Evolutionary conservation across 495 filamentous ascomycete genomes (phyloP).

Genomic region (Penicillium chermesinum): DNA sequence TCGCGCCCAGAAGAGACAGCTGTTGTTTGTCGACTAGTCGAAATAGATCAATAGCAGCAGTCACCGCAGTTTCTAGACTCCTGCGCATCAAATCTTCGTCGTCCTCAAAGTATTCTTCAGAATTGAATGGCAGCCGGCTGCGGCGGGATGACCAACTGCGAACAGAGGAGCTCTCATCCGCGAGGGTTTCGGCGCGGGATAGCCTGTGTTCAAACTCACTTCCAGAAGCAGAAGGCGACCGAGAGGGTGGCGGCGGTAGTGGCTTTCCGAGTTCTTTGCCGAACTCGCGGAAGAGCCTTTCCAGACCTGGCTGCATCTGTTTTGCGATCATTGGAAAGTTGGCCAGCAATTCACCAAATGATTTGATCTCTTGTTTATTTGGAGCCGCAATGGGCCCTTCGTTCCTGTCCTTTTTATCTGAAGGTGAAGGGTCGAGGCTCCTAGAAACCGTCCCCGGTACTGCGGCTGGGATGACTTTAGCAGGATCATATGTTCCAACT

Average conservation of each 20-base stretch:
- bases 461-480: conserved; percentile 58
- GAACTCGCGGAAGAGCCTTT: conserved; percentile 87
- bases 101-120: conserved; percentile 60
- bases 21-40: conserved; percentile 94
- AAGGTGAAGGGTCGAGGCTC: conserved; percentile 15
- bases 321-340: conserved; percentile 94
- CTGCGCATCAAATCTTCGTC: conserved; percentile 84
- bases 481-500: conserved; percentile 74
- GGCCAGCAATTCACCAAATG: conserved; percentile 84
- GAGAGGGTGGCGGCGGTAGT: conserved; percentile 69
- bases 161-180: conserved; percentile 32
- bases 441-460: conserved; percentile 40
- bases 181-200: conserved; percentile 19
- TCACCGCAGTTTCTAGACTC: conserved; percentile 85
- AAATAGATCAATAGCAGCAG: conserved; percentile 90
- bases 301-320: conserved; percentile 91
- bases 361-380: conserved; percentile 82
- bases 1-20: conserved; percentile 82
- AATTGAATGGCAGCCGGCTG: conserved; percentile 42
- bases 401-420: conserved; percentile 31
- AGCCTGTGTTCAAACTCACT: conserved; percentile 22
- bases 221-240: conserved; percentile 38
- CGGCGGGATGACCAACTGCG: conserved; percentile 34
- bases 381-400: conserved; percentile 36
- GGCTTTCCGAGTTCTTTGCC: conserved; percentile 78